Evolutionary conservation across 1,284 basidiomycete species (phyloP), one percentile per base, ranked within the genome.

Genomic region (Stereum hirsutum): DNA sequence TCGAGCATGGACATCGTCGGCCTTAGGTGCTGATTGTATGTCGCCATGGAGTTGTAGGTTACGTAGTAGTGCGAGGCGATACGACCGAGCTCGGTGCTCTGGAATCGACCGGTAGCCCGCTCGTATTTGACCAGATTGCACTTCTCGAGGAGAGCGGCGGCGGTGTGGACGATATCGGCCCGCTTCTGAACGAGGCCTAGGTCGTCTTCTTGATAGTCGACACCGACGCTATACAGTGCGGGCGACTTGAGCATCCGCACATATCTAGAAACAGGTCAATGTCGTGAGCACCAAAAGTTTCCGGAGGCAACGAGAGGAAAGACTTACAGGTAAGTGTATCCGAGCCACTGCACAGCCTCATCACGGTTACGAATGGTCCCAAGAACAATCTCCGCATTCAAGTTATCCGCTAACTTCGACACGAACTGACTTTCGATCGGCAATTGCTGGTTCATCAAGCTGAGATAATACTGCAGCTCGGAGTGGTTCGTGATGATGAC

Each of bases 21-120:
- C 46, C 87, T 78, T 51, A 99, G 68, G 63, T 98, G 92, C 60
- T 96, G 89, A 63, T 97, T 97, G 65, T 98, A 99, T 0, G 87
- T 89, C 51, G 89, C 78, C 96, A 99, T 99, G 46, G 92, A 97
- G 54, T 83, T 83, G 63, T 98, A 87, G 0, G 93, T 89, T 51
- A 99, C 89, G 59, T 99, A 99, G 65, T 93, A 99, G 61, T 99
- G 87, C 20, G 91, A 95, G 0, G 94, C 93, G 54, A 99, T 98
- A 14, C 90, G 77, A 24, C 96, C 95, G 1, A 99, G 72, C 57
- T 96, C 93, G 5, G 90, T 93, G 49, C 82, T 83, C 52, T 89
- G 86, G 72, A 99, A 93, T 17, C 87, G 73, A 24, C 96, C 95
- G 1, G 83, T 81, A 6, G 82, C 71, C 4, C 94, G 81, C 56